These are phyloP conservation scores for Diaporthe vexans DNA, from an alignment of 2,329 filamentous ascomycete genomes.

Conservation along the genomic window DNA sequence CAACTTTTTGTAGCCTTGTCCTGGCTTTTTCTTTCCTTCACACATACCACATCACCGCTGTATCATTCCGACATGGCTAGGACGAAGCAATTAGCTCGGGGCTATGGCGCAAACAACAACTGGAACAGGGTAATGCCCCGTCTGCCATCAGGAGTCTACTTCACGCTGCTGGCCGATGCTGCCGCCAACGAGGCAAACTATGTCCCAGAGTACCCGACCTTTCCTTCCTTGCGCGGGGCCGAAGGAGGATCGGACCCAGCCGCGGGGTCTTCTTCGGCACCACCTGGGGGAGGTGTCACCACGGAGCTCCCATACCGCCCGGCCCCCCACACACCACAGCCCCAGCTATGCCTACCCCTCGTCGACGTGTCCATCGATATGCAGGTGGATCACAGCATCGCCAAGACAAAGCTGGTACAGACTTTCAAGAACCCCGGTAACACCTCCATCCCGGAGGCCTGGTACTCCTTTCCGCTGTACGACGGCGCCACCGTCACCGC, in stretches of 20 bases:
- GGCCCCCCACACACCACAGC: not conserved
- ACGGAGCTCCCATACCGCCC: not conserved
- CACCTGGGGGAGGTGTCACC: too few relatives aligned
- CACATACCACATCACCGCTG: too few relatives aligned
- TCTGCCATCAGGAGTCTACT: not conserved
- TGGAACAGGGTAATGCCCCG: not conserved
- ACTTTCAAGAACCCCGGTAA: not conserved
- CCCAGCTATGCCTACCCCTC: not conserved
- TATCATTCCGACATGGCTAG: too few relatives aligned
- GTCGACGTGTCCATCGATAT: not conserved
- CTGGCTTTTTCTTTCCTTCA: too few relatives aligned
- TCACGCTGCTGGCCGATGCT: not conserved
- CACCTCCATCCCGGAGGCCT: not conserved
- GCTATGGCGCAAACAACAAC: too few relatives aligned
- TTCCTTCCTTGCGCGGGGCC: not conserved
- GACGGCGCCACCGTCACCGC: not conserved
- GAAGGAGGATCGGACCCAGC: too few relatives aligned
- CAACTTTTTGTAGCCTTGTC: too few relatives aligned
- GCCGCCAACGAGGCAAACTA: not conserved
- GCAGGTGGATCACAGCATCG: not conserved
- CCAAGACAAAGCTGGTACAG: not conserved
- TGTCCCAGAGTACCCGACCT: not conserved
- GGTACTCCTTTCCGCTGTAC: not conserved
- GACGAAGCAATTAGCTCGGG: too few relatives aligned
- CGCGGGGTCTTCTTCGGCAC: too few relatives aligned